Conservation (phyloP, 2,329 filamentous ascomycete species). For the Alternaria gansuensis region DNA sequence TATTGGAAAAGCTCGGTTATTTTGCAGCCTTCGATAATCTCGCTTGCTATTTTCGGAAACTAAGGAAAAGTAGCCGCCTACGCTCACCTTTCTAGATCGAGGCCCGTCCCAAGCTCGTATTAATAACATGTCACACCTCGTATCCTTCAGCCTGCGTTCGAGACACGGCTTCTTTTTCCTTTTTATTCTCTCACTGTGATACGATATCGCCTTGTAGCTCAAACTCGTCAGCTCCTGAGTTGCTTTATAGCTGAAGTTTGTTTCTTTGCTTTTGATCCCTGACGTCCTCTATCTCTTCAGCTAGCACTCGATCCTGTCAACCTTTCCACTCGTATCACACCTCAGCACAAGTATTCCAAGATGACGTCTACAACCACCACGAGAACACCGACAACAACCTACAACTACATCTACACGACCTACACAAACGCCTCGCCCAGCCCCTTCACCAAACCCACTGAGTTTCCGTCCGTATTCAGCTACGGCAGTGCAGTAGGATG, state of each 20-base stretch:
- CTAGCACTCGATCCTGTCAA: not conserved
- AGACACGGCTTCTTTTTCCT: not conserved
- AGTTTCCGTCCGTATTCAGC: conserved; percentile 26
- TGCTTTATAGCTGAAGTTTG: not conserved
- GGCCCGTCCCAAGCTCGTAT: conserved; percentile 5
- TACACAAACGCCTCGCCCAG: conserved; percentile 22
- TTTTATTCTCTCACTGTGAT: not conserved
- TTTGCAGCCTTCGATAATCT: not conserved
- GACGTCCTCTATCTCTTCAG: conserved; percentile 1
- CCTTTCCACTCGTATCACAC: not conserved
- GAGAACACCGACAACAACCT: conserved; percentile 23
- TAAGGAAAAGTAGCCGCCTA: not conserved
- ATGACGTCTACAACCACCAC: conserved; percentile 13
- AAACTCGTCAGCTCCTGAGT: conserved; percentile 1
- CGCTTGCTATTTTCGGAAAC: not conserved
- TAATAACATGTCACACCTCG: conserved; percentile 1
- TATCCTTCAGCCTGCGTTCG: not conserved
- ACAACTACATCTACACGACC: conserved; percentile 27
- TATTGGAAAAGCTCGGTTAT: not conserved
- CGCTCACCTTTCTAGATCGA: conserved; percentile 5
- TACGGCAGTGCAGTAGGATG: conserved; percentile 19
- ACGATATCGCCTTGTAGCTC: not conserved
- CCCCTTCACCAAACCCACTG: conserved; percentile 22
- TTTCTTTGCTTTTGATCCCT: conserved; percentile 3
- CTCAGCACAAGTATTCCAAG: not conserved